Conservation (phyloP, 176 grass and related monocot species). For the Phyllostachys edulis region DNA sequence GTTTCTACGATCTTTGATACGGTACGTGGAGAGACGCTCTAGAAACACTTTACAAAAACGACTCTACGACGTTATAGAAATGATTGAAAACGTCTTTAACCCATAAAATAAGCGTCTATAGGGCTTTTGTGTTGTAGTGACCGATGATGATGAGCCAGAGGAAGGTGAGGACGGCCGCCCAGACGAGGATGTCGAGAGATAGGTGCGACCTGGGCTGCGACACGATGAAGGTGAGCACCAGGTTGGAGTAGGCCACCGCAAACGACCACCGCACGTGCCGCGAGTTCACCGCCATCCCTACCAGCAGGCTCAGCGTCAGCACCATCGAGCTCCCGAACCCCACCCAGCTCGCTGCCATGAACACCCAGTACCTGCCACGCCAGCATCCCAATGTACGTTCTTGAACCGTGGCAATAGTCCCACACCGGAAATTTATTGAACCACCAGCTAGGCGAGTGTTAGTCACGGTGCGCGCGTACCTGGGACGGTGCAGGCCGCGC, state of each 20-base stretch:
- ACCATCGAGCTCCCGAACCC: slow-evolving; percentile 54
- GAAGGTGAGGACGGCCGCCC: slow-evolving; percentile 41
- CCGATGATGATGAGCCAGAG: slow-evolving; percentile 37
- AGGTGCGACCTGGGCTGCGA: slow-evolving; percentile 48
- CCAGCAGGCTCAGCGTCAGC: slow-evolving; percentile 55
- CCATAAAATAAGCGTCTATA: no score
- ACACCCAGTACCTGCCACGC: slow-evolving; percentile 37
- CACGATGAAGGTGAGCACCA: slow-evolving; percentile 54
- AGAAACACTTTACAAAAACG: no score
- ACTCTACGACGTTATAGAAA: no score
- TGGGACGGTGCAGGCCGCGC: slow-evolving; percentile 41
- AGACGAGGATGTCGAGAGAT: slow-evolving; percentile 38
- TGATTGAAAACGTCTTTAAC: no score
- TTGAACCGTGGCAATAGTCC: no score
- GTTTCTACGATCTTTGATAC: no score
- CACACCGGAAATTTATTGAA: no score
- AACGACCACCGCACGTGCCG: slow-evolving; percentile 51
- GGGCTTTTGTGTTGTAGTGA: no score
- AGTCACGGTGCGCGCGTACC: background rate
- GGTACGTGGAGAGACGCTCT: no score
- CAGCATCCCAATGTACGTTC: background rate
- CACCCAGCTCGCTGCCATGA: slow-evolving; percentile 49
- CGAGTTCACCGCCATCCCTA: slow-evolving; percentile 34
- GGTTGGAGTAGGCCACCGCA: slow-evolving; percentile 51
- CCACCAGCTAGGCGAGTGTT: background rate